These are phyloP conservation scores for Solanum medicagineum DNA, from an alignment of 257 asterid species.

Conservation along the genomic window DNA sequence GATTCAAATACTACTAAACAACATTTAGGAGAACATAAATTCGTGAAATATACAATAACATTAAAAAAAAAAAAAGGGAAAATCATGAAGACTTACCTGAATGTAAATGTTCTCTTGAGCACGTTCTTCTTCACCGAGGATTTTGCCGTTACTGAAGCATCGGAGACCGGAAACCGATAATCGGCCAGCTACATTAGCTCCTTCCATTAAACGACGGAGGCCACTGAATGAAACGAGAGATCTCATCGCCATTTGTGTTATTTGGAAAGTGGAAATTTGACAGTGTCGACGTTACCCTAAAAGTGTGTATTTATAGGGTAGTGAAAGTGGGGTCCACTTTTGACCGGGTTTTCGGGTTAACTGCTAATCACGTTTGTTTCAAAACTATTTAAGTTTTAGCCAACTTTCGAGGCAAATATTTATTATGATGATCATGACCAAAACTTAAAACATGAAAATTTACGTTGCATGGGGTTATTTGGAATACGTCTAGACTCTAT, in stretches of 20 bases:
- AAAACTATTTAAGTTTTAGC: background rate
- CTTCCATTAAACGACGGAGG: conserved; percentile 24
- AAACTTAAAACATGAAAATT: background rate
- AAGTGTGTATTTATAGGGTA: background rate
- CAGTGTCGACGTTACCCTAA: background rate
- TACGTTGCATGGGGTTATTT: background rate
- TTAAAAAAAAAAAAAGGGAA: background rate
- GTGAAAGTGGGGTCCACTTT: background rate
- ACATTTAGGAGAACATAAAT: background rate
- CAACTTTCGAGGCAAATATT: background rate
- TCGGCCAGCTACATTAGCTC: conserved; percentile 7
- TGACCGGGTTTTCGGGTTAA: background rate
- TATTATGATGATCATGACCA: background rate
- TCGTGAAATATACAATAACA: background rate
- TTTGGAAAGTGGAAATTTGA: background rate
- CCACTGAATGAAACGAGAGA: conserved; percentile 23
- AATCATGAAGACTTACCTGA: conserved; percentile 22
- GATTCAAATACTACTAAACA: background rate
- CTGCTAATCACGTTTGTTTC: background rate
- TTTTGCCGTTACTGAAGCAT: conserved; percentile 42
- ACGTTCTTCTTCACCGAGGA: conserved; percentile 80
- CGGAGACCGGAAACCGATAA: conserved; percentile 23
- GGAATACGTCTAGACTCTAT: fast-evolving
- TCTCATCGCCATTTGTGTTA: conserved; percentile 26
- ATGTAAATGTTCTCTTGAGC: conserved; percentile 72